These are phyloP conservation scores for Diaporthe eres DNA, from an alignment of 2,329 filamentous ascomycete genomes.

Conservation along the genomic window DNA sequence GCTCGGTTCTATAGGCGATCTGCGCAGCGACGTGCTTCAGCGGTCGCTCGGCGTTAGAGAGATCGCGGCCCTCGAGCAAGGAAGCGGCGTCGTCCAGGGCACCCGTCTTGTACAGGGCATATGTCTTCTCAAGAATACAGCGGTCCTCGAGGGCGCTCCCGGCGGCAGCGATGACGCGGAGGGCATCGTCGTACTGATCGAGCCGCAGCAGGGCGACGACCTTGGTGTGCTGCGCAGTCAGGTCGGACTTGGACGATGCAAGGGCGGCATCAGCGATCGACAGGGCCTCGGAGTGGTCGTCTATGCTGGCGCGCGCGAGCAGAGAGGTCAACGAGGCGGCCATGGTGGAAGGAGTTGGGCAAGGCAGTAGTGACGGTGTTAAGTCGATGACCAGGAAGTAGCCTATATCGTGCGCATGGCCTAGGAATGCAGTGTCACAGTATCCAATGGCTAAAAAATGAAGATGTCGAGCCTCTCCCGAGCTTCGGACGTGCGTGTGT, in stretches of 20 bases:
- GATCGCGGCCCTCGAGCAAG: conserved; percentile 50
- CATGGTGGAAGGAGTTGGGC: conserved; percentile 37
- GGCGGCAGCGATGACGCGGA: conserved; percentile 76
- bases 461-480: neutral
- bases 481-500: conserved; percentile 13
- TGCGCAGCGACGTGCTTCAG: conserved; percentile 73
- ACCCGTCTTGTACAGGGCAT: conserved; percentile 87
- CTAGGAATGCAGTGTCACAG: neutral
- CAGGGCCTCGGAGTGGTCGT: conserved; percentile 83
- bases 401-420: conserved; percentile 30
- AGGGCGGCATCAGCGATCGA: conserved; percentile 73
- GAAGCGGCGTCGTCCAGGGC: conserved; percentile 74
- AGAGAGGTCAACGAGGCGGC: conserved; percentile 64
- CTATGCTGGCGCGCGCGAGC: conserved; percentile 68
- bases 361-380: neutral
- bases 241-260: conserved; percentile 67
- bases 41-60: conserved; percentile 46
- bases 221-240: conserved; percentile 76
- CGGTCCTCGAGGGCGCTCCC: conserved; percentile 71
- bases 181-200: conserved; percentile 84
- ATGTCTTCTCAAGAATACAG: conserved; percentile 79
- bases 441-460: neutral
- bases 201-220: conserved; percentile 84
- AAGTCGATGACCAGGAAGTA: conserved; percentile 13
- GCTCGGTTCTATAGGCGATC: conserved; percentile 80